Evolutionary conservation across 768 basidiomycete genomes (phyloP), one percentile per base, ranked within the genome.

Genomic region (Pulveroboletus sp.): DNA sequence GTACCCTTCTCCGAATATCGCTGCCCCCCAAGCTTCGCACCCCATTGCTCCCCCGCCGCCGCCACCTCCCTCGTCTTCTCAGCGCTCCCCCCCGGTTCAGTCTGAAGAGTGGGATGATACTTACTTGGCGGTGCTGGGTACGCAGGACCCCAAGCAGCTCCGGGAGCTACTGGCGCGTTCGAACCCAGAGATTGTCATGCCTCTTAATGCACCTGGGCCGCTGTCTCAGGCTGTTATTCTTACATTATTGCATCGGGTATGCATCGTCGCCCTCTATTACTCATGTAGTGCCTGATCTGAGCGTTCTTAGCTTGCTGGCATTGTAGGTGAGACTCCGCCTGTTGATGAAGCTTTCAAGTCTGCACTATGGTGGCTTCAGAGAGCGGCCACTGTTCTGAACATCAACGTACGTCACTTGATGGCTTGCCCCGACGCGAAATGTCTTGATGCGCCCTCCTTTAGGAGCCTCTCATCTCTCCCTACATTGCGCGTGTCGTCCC

Each of bases 281-380:
- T 21, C 18, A 12, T 15, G 17, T 33, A 12, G 6, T 10, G 7
- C 57, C 39, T 50, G 49, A 59, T 7, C 43, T 14, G 1, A 6
- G 8, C 18, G 38, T 47, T n/a, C 44, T 2, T 65, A 91, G 88
- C 76, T 92, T 30, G 81, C 89, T 50, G 76, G 80, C 27, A 77
- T 85, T 51, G 78, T 91, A 39, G 83, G 84, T 37, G 88, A 91
- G 63, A 82, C 79, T 3, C 78, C 86, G 6, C 86, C 89, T 9
- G 75, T 77, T 42, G 89, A 93, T 52, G 90, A 92, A 58, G 68
- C 78, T 6, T 91, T 90, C 77, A 90, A 90, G 69, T 80, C 78
- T 12, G 80, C 85, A 7, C 70, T 92, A 49, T 91, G 90, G 89
- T 93, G 89, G 89, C 71, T 93, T 57, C 87, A 91, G 63, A 83